phyloP scores from a whole-genome alignment of 2,329 filamentous ascomycete species.

The Zymoseptoria ardabiliae region DNA sequence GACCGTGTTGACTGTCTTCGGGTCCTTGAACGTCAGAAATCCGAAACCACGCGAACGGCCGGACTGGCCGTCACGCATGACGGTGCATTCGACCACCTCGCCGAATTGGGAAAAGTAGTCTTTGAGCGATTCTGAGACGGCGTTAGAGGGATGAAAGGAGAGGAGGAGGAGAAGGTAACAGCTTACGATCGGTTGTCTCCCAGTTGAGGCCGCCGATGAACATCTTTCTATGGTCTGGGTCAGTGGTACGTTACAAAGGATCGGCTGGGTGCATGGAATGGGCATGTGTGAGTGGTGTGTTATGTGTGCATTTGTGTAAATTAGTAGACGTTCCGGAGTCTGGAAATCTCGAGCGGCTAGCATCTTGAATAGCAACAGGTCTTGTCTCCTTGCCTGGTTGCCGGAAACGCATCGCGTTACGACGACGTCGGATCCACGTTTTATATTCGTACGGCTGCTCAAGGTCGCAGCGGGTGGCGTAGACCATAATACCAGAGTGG shows the following conservation, averaged over 20 bases:
- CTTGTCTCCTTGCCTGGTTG: not conserved
- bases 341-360: not conserved
- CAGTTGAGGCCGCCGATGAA: conserved; percentile 98
- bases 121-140: conserved; percentile 71
- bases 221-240: conserved; percentile 71
- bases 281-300: not conserved
- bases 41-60: conserved; percentile 93
- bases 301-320: not conserved
- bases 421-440: not conserved
- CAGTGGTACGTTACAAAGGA: conserved; percentile 12
- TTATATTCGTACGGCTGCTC: not conserved
- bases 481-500: not conserved
- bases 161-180: not conserved
- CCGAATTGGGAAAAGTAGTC: conserved; percentile 98
- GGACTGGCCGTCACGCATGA: conserved; percentile 95
- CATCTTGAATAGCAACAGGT: not conserved
- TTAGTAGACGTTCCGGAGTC: not conserved
- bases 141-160: conserved; percentile 22
- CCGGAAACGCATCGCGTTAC: not conserved
- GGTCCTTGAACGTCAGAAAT: conserved; percentile 95
- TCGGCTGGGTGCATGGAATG: conserved; percentile 5
- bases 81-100: conserved; percentile 93
- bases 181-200: conserved; percentile 96
- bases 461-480: not conserved
- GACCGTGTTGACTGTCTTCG: conserved; percentile 95